phyloP scores from a whole-genome alignment of 1,284 basidiomycete genomes.

The Peniophora sp. region DNA sequence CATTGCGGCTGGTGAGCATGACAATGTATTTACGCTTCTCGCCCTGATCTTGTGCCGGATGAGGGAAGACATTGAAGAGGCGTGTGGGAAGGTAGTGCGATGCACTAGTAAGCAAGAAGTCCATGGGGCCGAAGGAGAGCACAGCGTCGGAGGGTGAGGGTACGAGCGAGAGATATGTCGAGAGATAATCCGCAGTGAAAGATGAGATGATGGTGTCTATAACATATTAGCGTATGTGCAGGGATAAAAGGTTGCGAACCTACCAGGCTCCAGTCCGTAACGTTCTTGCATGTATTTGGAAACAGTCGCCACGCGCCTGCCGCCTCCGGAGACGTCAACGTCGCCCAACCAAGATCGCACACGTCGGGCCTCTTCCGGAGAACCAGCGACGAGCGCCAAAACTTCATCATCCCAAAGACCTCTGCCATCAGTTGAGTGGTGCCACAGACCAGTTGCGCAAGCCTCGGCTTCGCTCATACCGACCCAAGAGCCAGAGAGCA shows the following conservation, averaged over 20 bases:
- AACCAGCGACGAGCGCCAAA: constrained; percentile 69
- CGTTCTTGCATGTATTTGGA: constrained; percentile 70
- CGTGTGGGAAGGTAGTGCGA: constrained; percentile 64
- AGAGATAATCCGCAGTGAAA: constrained; percentile 69
- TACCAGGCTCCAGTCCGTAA: constrained; percentile 73
- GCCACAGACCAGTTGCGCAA: constrained; percentile 69
- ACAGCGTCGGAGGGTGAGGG: constrained; percentile 65
- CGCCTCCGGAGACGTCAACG: constrained; percentile 53
- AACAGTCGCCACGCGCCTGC: constrained; percentile 55
- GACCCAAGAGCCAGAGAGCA: constrained; percentile 65
- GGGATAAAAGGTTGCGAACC: constrained; percentile 12
- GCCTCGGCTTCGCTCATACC: constrained; percentile 71
- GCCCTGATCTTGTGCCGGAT: constrained; percentile 66
- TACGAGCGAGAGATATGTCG: constrained; percentile 66
- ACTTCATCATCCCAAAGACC: constrained; percentile 73
- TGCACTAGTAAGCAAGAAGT: constrained; percentile 63
- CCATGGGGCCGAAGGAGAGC: constrained; percentile 72
- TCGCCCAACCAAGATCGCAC: constrained; percentile 71
- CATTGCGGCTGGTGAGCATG: constrained; percentile 67
- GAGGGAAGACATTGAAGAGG: constrained; percentile 62
- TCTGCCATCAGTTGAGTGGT: constrained; percentile 34
- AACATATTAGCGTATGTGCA: constrained; percentile 6
- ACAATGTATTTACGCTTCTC: constrained; percentile 69
- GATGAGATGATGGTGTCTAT: constrained; percentile 65
- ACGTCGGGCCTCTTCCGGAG: constrained; percentile 57